A percentile compares a stretch with the other conserved stretches of the same genome.
Conservation (phyloP, 1,139 yeast species). For the Yamadazyma blattariae region DNA sequence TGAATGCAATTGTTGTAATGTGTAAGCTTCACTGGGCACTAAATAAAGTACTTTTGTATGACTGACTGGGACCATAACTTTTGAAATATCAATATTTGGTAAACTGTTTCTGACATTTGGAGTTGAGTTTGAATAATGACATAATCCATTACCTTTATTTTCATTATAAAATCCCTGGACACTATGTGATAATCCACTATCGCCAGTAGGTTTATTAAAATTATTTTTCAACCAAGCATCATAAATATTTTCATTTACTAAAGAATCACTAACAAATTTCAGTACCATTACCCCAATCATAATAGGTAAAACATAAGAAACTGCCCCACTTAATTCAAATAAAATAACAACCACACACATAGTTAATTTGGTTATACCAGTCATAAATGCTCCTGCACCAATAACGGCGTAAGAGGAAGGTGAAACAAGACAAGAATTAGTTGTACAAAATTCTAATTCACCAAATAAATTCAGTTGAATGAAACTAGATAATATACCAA, state of each 20-base stretch:
- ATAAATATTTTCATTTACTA: constrained; percentile 47
- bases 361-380: constrained; percentile 56
- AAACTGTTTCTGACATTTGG: constrained; percentile 26
- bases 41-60: constrained; percentile 28
- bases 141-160: constrained; percentile 43
- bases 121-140: constrained; percentile 32
- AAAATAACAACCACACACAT: constrained; percentile 56
- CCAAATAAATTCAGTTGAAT: constrained; percentile 46
- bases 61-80: constrained; percentile 32
- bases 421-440: constrained; percentile 50
- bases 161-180: constrained; percentile 17
- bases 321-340: constrained; percentile 60
- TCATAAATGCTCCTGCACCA: constrained; percentile 57
- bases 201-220: constrained; percentile 20
- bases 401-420: constrained; percentile 63
- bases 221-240: constrained; percentile 39
- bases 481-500: constrained; percentile 59
- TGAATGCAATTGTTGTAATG: constrained; percentile 16
- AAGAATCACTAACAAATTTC: constrained; percentile 48
- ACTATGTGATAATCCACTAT: constrained; percentile 9
- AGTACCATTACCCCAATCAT: constrained; percentile 57
- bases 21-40: constrained; percentile 26
- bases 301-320: constrained; percentile 56
- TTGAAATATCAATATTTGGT: constrained; percentile 31
- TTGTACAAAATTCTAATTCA: constrained; percentile 47